A percentile compares a stretch with the other conserved stretches of the same genome.
Evolutionary conservation across 1,284 basidiomycete species (phyloP).

Genomic region (Ustilago trichophora): DNA sequence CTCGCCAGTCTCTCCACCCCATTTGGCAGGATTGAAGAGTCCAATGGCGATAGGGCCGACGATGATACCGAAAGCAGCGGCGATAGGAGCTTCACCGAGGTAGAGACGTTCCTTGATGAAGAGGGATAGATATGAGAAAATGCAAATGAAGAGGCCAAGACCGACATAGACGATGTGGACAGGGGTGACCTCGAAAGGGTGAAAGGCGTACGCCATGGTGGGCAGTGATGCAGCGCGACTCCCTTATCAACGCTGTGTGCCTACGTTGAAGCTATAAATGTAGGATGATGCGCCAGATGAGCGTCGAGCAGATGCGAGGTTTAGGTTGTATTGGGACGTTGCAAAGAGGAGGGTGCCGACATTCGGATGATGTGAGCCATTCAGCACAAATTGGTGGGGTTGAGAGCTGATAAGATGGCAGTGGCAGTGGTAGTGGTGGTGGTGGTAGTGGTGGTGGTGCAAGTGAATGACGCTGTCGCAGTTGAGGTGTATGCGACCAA

Average conservation of each 20-base stretch:
- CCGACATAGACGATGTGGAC: constrained; percentile 63
- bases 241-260: too few species aligned
- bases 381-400: too few species aligned
- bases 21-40: constrained; percentile 84
- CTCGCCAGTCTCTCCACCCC: constrained; percentile 73
- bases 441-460: too few species aligned
- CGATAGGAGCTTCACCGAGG: constrained; percentile 95
- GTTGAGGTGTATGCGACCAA: too few species aligned
- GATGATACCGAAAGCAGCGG: constrained; percentile 92
- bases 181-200: constrained; percentile 62
- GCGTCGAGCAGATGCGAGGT: too few species aligned
- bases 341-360: constrained; percentile 25
- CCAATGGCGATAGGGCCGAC: constrained; percentile 82
- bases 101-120: constrained; percentile 93
- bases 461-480: too few species aligned
- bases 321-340: constrained; percentile 13
- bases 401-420: too few species aligned
- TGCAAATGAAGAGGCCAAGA: constrained; percentile 61
- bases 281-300: too few species aligned
- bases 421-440: too few species aligned
- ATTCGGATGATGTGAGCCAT: constrained; percentile 22
- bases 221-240: too few species aligned
- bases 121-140: constrained; percentile 94
- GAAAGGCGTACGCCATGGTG: constrained; percentile 50
- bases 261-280: too few species aligned